These are phyloP conservation scores for Alternaria infectoria DNA, from an alignment of 2,329 filamentous ascomycete genomes.

Conservation along the genomic window DNA sequence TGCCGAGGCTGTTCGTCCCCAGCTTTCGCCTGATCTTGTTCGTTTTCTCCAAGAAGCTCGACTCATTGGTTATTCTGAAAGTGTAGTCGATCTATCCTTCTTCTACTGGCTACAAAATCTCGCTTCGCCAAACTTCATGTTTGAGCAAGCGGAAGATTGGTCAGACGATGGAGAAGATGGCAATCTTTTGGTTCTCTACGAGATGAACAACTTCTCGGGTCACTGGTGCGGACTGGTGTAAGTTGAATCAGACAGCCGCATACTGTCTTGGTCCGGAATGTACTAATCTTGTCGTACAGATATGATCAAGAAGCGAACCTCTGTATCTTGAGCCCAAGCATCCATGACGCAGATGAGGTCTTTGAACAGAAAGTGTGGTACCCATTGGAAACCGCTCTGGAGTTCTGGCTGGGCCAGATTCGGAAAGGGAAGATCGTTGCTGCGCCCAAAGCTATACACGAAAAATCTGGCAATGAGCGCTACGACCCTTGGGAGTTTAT, in stretches of 20 bases:
- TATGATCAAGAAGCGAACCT: conserved; percentile 17
- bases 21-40: background rate
- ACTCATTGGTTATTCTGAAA: background rate
- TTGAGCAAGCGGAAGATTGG: background rate
- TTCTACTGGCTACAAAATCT: conserved; percentile 6
- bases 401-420: conserved; percentile 18
- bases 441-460: background rate
- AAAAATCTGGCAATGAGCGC: background rate
- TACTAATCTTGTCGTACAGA: background rate
- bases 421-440: conserved; percentile 13
- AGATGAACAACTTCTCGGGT: background rate
- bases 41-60: background rate
- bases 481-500: conserved; percentile 15
- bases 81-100: background rate
- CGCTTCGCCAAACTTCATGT: background rate
- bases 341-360: background rate
- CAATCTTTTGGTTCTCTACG: conserved; percentile 3
- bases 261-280: background rate
- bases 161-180: background rate
- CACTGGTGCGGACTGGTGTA: background rate
- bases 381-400: conserved; percentile 13
- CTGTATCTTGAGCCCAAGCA: background rate
- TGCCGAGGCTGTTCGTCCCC: background rate
- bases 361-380: conserved; percentile 14
- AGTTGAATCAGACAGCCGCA: background rate